These are phyloP conservation scores for Rhizomucor pusillus DNA, from an alignment of 371 early-diverging fungal species.

Conservation along the genomic window DNA sequence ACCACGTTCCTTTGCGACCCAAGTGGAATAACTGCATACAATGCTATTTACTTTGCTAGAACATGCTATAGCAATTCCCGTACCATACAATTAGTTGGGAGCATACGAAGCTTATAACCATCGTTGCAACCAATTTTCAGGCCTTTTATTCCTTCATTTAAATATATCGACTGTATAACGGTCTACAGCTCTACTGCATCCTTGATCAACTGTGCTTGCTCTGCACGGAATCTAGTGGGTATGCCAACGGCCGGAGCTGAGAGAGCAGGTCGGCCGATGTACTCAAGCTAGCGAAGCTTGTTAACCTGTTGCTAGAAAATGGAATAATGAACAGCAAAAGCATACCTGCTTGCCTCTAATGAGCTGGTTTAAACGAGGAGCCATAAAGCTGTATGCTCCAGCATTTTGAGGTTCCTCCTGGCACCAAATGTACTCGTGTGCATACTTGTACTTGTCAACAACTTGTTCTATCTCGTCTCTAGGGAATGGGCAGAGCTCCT, in stretches of 20 bases:
- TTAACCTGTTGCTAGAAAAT: background rate
- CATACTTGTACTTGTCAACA: constrained; percentile 61
- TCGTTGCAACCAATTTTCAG: no score
- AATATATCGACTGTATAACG: no score
- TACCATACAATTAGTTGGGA: no score
- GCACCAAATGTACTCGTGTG: constrained; percentile 80
- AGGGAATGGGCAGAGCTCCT: constrained; percentile 94
- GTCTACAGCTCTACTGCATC: constrained; percentile 14
- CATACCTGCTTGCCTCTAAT: constrained; percentile 49
- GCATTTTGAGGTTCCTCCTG: constrained; percentile 97
- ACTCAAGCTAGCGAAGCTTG: constrained; percentile 38
- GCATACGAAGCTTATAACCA: no score
- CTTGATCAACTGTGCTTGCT: constrained; percentile 33
- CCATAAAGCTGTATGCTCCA: constrained; percentile 86
- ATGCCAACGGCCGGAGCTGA: constrained; percentile 80
- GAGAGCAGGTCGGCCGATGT: constrained; percentile 71
- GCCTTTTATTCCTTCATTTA: no score
- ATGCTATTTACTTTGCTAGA: no score
- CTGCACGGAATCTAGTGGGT: constrained; percentile 29
- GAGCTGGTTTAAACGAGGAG: constrained; percentile 78
- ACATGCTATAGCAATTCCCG: no score
- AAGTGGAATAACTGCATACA: no score
- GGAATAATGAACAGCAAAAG: constrained; percentile 10
- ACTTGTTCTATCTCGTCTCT: constrained; percentile 62
- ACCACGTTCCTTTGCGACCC: no score